phyloP scores from a whole-genome alignment of 2,329 filamentous ascomycete species.

The Aspergillus versicolor region DNA sequence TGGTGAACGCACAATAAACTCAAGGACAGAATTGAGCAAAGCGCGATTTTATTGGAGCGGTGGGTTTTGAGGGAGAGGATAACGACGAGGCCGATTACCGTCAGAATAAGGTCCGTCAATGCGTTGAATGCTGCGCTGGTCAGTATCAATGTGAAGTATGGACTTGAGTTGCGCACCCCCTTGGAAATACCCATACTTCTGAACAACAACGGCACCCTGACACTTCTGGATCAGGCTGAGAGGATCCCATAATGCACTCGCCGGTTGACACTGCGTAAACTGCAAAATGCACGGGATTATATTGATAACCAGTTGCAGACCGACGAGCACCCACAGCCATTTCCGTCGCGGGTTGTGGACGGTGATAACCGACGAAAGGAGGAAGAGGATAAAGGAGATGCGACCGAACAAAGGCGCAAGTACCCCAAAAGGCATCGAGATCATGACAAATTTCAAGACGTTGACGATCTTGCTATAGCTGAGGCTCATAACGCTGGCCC shows the following conservation, averaged over 20 bases:
- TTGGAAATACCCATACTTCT: constrained; percentile 5
- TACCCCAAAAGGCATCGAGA: background rate
- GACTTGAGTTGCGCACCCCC: background rate
- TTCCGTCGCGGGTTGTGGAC: constrained; percentile 3
- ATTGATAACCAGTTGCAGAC: background rate
- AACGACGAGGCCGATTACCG: background rate
- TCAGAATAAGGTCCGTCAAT: background rate
- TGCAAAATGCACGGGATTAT: background rate
- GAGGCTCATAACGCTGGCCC: background rate
- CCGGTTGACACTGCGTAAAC: constrained; percentile 1
- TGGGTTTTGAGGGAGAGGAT: background rate
- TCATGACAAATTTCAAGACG: constrained; percentile 3
- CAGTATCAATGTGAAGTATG: background rate
- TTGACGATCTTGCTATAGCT: background rate
- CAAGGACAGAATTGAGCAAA: background rate
- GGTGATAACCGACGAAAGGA: background rate
- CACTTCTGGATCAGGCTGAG: background rate
- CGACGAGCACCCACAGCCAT: background rate
- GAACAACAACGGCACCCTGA: background rate
- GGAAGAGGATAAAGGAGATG: constrained; percentile 6
- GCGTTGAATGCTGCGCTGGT: background rate
- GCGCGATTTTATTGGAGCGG: background rate
- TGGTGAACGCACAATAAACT: background rate
- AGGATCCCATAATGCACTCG: background rate
- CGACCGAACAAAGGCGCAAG: background rate